phyloP scores from a whole-genome alignment of 257 asterid genomes.

The Przewalskia tangutica region DNA sequence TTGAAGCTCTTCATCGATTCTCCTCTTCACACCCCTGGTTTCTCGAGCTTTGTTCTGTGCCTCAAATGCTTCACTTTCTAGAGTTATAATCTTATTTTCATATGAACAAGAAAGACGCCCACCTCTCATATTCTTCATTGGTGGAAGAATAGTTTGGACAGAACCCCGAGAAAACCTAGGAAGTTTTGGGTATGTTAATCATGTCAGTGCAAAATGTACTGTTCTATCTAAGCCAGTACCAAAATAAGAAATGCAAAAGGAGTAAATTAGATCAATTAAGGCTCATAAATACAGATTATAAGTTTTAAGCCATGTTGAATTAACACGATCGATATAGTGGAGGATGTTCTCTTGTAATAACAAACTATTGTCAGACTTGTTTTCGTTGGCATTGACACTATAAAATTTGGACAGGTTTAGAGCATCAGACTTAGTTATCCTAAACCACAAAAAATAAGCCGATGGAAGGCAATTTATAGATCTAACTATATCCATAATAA shows the following conservation, averaged over 20 bases:
- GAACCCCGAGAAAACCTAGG: conserved; percentile 85
- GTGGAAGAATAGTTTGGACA: conserved; percentile 77
- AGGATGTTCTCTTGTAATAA: neutral
- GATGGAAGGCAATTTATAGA: neutral
- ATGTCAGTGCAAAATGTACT: neutral
- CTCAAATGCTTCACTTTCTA: conserved; percentile 48
- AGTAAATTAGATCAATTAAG: neutral
- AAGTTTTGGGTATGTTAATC: neutral
- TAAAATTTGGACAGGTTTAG: neutral
- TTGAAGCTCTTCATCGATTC: conserved; percentile 44
- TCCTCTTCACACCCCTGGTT: conserved; percentile 45
- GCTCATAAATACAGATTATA: neutral
- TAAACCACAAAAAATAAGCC: neutral
- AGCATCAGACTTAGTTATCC: neutral
- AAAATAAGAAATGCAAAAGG: neutral
- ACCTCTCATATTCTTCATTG: conserved; percentile 44
- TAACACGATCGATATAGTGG: neutral
- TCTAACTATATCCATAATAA: neutral
- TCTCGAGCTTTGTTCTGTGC: conserved; percentile 35
- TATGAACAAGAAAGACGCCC: conserved; percentile 86
- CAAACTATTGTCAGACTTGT: neutral
- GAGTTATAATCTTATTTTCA: conserved; percentile 47
- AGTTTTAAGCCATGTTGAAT: neutral
- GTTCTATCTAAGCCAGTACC: neutral
- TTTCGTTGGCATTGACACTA: neutral